These are phyloP conservation scores for Phyllosticta ampelicida DNA, from an alignment of 2,329 filamentous ascomycete genomes.

Conservation along the genomic window DNA sequence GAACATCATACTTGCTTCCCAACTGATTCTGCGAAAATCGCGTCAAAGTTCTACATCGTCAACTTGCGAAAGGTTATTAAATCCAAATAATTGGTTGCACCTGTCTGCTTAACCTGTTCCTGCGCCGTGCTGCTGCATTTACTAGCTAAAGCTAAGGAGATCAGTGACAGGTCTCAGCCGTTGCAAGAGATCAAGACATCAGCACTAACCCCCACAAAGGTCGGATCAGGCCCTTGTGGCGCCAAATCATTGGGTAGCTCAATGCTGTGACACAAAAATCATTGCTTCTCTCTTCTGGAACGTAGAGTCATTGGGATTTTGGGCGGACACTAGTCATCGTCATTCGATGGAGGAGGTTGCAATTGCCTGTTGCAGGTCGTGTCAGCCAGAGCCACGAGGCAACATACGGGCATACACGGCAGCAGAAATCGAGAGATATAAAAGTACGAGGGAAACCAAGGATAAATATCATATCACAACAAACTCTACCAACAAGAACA, in stretches of 20 bases:
- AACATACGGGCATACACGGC: background rate
- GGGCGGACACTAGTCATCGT: background rate
- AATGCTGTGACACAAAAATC: background rate
- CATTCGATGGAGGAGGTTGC: background rate
- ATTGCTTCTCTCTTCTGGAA: background rate
- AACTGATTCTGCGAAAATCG: background rate
- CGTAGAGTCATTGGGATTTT: background rate
- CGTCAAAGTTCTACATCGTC: background rate
- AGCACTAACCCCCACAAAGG: background rate
- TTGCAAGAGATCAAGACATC: background rate
- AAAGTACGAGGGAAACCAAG: background rate
- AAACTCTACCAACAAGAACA: background rate
- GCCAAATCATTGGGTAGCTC: background rate
- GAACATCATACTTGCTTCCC: too few relatives aligned
- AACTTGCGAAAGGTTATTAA: background rate
- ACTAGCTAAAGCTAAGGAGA: background rate
- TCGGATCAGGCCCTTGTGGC: background rate
- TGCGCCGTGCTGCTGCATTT: background rate
- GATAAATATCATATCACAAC: background rate
- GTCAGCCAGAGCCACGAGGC: background rate
- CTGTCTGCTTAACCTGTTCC: background rate
- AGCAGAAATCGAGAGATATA: background rate
- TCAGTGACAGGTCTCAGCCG: background rate
- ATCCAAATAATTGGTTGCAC: background rate
- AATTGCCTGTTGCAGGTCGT: background rate